Evolutionary conservation across 148 eudicot genomes (phyloP).

Genomic region (Rhododendron ferrugineum): DNA sequence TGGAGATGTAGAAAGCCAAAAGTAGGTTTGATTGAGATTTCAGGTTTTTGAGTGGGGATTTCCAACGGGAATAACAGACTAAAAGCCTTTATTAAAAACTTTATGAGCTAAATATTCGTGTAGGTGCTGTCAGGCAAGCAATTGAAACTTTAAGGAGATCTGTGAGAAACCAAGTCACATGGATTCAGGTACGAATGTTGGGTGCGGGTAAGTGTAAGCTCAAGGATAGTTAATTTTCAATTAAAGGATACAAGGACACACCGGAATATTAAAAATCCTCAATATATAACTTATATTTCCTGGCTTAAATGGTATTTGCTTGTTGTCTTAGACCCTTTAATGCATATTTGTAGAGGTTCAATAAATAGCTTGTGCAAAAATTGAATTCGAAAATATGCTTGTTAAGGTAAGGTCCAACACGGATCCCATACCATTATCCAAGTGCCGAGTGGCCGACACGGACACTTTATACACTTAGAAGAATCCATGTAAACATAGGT

Average conservation of each 20-base stretch:
- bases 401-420: background rate
- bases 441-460: background rate
- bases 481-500: background rate
- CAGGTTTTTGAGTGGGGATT: too few species aligned
- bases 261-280: background rate
- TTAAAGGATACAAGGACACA: background rate
- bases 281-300: background rate
- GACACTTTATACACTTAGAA: background rate
- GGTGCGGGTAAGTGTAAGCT: background rate
- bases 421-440: background rate
- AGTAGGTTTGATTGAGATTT: too few species aligned
- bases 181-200: background rate
- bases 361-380: too few species aligned
- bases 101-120: too few species aligned
- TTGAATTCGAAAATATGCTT: background rate
- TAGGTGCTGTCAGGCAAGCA: too few species aligned
- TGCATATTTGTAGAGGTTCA: background rate
- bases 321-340: too few species aligned
- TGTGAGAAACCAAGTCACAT: too few species aligned
- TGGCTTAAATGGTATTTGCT: background rate
- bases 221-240: too few species aligned
- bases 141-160: too few species aligned
- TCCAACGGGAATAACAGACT: too few species aligned
- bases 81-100: too few species aligned
- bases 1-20: too few species aligned